Conservation (phyloP, 495 filamentous ascomycete genomes). For the Annulohypoxylon stygium region DNA sequence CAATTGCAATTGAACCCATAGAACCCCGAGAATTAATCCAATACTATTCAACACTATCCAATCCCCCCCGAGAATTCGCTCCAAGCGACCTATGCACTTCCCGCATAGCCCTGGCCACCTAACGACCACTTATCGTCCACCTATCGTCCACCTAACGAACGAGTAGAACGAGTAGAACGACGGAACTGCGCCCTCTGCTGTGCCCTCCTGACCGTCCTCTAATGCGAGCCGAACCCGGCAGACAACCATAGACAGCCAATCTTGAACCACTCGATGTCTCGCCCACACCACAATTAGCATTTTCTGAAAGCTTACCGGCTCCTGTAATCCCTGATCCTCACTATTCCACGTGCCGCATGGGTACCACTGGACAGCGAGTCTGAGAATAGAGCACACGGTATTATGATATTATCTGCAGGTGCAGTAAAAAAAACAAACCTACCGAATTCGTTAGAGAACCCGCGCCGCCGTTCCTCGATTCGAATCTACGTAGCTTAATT, state of each 20-base stretch:
- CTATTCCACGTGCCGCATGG: conserved; percentile 45
- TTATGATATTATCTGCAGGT: conserved; percentile 44
- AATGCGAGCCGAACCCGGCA: conserved; percentile 48
- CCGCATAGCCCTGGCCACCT: conserved; percentile 39
- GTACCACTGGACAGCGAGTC: conserved; percentile 32
- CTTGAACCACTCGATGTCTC: conserved; percentile 41
- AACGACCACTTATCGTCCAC: conserved; percentile 8
- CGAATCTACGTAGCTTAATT: conserved; percentile 27
- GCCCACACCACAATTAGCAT: conserved; percentile 43
- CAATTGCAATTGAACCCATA: conserved; percentile 9
- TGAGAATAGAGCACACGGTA: conserved; percentile 33
- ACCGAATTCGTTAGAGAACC: conserved; percentile 22
- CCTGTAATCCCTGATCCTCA: conserved; percentile 38
- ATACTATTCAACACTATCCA: conserved; percentile 8
- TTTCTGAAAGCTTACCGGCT: conserved; percentile 44
- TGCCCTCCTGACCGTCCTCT: conserved; percentile 45
- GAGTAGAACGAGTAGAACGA: conserved; percentile 31
- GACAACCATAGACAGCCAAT: conserved; percentile 32
- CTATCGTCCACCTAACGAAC: conserved; percentile 11
- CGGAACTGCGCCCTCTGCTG: conserved; percentile 31
- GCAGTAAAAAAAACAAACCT: conserved; percentile 32
- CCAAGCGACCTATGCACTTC: conserved; percentile 28
- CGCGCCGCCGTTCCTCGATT: conserved; percentile 26
- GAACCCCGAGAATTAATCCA: conserved; percentile 24
- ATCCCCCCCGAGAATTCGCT: background rate